Conservation (phyloP, 495 filamentous ascomycete genomes). For the Poronia punctata region DNA sequence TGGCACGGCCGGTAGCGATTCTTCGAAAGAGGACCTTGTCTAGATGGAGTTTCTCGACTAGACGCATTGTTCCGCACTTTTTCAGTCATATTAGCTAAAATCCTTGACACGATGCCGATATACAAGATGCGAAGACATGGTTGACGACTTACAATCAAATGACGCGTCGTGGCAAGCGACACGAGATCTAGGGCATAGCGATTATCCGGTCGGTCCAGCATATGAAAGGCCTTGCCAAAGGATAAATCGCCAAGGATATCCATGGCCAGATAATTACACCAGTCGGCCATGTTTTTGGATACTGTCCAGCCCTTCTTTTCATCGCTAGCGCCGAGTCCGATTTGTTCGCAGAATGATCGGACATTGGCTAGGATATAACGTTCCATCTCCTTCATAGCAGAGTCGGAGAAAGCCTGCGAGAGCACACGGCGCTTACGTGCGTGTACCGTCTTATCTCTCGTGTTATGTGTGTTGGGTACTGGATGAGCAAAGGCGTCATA, state of each 20-base stretch:
- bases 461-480: conserved; percentile 53
- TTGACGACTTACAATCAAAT: conserved; percentile 46
- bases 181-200: conserved; percentile 53
- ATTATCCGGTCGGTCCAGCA: conserved; percentile 56
- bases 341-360: conserved; percentile 42
- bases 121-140: neutral
- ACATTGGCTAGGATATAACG: conserved; percentile 50
- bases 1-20: conserved; percentile 43
- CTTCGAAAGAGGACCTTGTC: conserved; percentile 53
- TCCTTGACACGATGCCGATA: neutral
- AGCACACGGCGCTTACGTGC: conserved; percentile 59
- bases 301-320: conserved; percentile 39
- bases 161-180: conserved; percentile 47
- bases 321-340: conserved; percentile 32
- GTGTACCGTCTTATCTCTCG: conserved; percentile 52
- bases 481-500: conserved; percentile 57
- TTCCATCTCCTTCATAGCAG: conserved; percentile 50
- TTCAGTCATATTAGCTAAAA: conserved; percentile 4
- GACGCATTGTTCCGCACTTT: conserved; percentile 49
- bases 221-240: conserved; percentile 65
- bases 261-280: conserved; percentile 61
- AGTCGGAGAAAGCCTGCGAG: conserved; percentile 55
- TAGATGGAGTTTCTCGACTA: conserved; percentile 48
- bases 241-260: conserved; percentile 66
- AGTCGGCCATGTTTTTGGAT: conserved; percentile 52